These are phyloP conservation scores for Begonia fuchsioides DNA, from an alignment of 306 rosid genomes.

Conservation along the genomic window DNA sequence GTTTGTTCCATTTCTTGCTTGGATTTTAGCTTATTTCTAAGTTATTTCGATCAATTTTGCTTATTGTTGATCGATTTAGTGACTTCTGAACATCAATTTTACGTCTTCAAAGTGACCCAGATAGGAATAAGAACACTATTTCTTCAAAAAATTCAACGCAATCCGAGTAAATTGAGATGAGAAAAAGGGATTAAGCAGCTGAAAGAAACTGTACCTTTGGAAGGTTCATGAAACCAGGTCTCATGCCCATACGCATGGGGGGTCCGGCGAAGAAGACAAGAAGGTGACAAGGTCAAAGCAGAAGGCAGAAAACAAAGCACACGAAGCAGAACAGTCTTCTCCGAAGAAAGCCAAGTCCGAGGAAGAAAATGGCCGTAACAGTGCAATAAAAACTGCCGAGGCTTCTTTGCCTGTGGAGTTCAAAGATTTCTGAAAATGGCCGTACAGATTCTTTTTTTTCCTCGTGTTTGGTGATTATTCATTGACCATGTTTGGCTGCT, in stretches of 20 bases:
- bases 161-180: neutral
- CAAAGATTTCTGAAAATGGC: slow-evolving; percentile 43
- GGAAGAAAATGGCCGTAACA: slow-evolving; percentile 24
- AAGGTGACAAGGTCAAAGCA: slow-evolving; percentile 62
- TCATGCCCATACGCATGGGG: slow-evolving; percentile 43
- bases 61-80: neutral
- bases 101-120: neutral
- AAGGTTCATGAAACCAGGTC: slow-evolving; percentile 68
- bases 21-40: neutral
- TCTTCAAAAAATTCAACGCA: neutral
- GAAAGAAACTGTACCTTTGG: slow-evolving; percentile 2
- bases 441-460: too few relatives aligned
- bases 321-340: slow-evolving; percentile 42
- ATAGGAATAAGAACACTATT: neutral
- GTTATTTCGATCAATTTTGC: neutral
- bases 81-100: neutral
- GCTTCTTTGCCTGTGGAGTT: slow-evolving; percentile 23
- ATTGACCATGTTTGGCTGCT: slow-evolving; percentile 2
- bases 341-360: slow-evolving; percentile 45
- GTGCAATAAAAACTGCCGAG: slow-evolving; percentile 19
- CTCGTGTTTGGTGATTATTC: too few relatives aligned
- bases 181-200: neutral
- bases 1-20: slow-evolving; percentile 16
- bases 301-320: slow-evolving; percentile 58
- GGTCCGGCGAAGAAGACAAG: slow-evolving; percentile 47